Conservation (phyloP, 331 rosid genomes). For the Cucumis variabilis region DNA sequence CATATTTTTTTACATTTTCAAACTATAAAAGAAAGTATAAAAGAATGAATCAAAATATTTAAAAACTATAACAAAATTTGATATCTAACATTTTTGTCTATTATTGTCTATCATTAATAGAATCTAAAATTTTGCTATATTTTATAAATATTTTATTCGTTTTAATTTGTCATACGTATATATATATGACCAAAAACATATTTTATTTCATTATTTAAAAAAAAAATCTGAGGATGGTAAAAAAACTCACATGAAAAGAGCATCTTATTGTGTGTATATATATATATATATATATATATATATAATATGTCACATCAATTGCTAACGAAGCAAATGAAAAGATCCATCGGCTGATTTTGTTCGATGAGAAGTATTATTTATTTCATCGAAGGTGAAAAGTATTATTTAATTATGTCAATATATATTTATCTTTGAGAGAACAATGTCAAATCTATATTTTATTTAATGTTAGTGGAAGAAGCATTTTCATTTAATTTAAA, state of each 20-base stretch:
- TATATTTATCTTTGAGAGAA: no score
- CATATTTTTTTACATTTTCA: no score
- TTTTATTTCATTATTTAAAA: neutral
- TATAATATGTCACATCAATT: neutral
- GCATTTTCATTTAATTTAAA: constrained; percentile 21
- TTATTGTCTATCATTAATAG: no score
- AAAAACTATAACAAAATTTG: no score
- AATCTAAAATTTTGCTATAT: no score
- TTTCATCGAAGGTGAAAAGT: neutral
- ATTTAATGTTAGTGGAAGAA: constrained; percentile 16
- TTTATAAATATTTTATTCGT: no score
- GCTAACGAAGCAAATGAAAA: neutral
- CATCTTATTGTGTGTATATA: neutral
- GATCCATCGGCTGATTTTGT: neutral
- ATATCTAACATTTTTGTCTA: no score
- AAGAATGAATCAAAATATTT: no score
- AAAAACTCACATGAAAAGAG: neutral
- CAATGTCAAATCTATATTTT: neutral
- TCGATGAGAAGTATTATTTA: neutral
- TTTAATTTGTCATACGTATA: no score
- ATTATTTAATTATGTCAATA: neutral
- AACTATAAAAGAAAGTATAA: no score
- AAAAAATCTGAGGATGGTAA: neutral
- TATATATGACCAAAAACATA: no score
- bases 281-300: no score